Evolutionary conservation across 2,329 filamentous ascomycete species (phyloP).

Genomic region (Fragosphaeria purpurea): DNA sequence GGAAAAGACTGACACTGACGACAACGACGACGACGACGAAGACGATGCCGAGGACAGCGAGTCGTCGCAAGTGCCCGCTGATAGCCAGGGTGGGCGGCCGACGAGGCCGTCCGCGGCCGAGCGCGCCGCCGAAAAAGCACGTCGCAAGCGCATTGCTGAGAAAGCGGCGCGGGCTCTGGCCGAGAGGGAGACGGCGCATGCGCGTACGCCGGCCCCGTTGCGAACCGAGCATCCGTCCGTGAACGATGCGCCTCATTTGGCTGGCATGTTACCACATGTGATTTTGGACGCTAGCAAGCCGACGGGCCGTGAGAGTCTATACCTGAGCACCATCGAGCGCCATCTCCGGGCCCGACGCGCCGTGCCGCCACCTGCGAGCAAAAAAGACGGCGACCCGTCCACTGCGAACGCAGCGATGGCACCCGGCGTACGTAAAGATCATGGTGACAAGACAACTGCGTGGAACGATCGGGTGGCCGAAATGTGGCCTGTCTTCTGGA

Average conservation of each 20-base stretch:
- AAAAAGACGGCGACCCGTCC: slow-evolving; percentile 9
- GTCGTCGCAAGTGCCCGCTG: background rate
- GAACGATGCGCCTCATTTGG: slow-evolving; percentile 48
- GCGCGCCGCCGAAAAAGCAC: slow-evolving; percentile 50
- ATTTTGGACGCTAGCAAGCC: slow-evolving; percentile 72
- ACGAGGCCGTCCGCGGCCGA: slow-evolving; percentile 28
- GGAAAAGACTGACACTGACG: slow-evolving; percentile 2
- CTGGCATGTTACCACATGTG: slow-evolving; percentile 50
- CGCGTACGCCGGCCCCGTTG: slow-evolving; percentile 37
- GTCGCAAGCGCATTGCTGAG: slow-evolving; percentile 47
- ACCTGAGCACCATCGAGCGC: slow-evolving; percentile 48
- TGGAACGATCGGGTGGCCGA: slow-evolving; percentile 48
- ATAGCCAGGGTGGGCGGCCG: slow-evolving; percentile 8
- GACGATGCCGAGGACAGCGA: slow-evolving; percentile 1
- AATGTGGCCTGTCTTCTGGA: slow-evolving; percentile 64
- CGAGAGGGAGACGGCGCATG: slow-evolving; percentile 46
- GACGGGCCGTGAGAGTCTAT: slow-evolving; percentile 67
- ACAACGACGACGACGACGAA: slow-evolving; percentile 1
- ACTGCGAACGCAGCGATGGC: background rate
- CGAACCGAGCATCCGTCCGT: slow-evolving; percentile 44
- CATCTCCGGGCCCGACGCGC: slow-evolving; percentile 28
- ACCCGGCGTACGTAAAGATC: background rate
- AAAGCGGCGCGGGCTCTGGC: slow-evolving; percentile 45
- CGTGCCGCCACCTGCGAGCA: slow-evolving; percentile 7
- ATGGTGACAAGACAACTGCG: slow-evolving; percentile 11